These are phyloP conservation scores for Vitellaria paradoxa DNA, from an alignment of 179 eudicot species.

Conservation along the genomic window DNA sequence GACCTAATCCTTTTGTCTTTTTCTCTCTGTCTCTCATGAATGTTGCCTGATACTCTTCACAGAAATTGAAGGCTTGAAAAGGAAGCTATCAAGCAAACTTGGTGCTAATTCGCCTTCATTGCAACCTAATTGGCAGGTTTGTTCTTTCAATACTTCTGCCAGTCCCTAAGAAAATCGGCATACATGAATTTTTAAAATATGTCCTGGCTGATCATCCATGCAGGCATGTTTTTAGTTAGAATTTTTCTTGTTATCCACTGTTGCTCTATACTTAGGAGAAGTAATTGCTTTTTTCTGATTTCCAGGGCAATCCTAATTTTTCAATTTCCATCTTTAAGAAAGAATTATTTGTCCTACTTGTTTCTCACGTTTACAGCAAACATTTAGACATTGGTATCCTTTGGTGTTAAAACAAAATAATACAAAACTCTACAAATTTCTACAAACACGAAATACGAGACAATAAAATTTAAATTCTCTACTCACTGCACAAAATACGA, in stretches of 20 bases:
- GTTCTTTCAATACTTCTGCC: background rate
- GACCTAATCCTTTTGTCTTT: too few species aligned
- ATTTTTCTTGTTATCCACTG: background rate
- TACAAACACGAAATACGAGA: too few species aligned
- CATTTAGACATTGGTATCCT: too few species aligned
- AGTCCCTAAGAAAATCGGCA: background rate
- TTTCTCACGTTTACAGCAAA: too few species aligned
- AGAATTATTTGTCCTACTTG: background rate
- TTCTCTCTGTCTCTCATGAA: conserved; percentile 38
- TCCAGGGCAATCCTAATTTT: background rate
- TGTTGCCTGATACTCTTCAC: background rate
- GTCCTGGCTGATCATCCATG: background rate
- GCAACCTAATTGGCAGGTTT: conserved; percentile 28
- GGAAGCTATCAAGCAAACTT: conserved; percentile 25
- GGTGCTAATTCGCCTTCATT: conserved; percentile 23
- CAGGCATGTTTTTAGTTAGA: background rate
- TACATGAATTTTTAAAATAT: background rate
- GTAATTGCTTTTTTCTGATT: background rate
- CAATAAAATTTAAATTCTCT: too few species aligned
- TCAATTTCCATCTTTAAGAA: background rate
- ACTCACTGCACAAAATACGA: too few species aligned
- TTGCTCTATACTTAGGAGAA: background rate
- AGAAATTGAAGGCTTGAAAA: conserved; percentile 29
- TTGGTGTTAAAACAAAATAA: too few species aligned
- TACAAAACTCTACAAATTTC: too few species aligned